Base-by-base conservation (phyloP, 108 stramenopile genomes). In the Stephanodiscus triporus region DNA sequence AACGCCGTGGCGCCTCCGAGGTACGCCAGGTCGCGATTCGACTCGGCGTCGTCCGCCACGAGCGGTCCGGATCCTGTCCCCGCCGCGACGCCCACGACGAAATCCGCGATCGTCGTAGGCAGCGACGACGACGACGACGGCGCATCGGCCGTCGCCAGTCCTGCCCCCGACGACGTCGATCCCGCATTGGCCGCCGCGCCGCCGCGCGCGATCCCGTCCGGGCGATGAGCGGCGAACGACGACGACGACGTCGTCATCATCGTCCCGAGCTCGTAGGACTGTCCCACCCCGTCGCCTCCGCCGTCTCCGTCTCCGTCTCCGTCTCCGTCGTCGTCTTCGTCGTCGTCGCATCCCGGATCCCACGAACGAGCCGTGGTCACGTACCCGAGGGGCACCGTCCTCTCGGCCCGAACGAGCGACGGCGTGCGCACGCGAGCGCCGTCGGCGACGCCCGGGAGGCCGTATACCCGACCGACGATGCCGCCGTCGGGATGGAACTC, bases 391-490 rank as follows among this genome's bases (percentile, higher is more conserved):
- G 93, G 89, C 10, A 94, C 34, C 9, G 89, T 94, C 13, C 59
- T 67, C 54, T 86, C 68, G n/a, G 90, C 71, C 32, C 84, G 60
- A 0, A 55, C 54, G 0, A 94, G 78, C 4, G 76, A 59, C 10
- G 88, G 66, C 13, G 91, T 91, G 51, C 88, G 60, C 22, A 94
- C 86, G 0, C 63, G 55, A 2, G 88, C 88, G n/a, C 93, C 93
- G 62, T 90, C 89, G 1, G 87, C 87, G 11, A 94, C 27, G n/a
- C 93, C 91, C 23, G 70, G 63, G 4, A 94, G 56, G 24, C 91
- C 93, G 64, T 88, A 88, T 7, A 83, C 85, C 9, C 73, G 65
- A 9, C 93, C 93, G 9, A 63, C 66, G 9, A 92, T 65, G 2
- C 93, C 91, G 20, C 93, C 93, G 19, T 78, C 59, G 4, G 78